These are phyloP conservation scores for Tinospora cordifolia DNA, from an alignment of 164 flowering plant genomes.

Conservation along the genomic window DNA sequence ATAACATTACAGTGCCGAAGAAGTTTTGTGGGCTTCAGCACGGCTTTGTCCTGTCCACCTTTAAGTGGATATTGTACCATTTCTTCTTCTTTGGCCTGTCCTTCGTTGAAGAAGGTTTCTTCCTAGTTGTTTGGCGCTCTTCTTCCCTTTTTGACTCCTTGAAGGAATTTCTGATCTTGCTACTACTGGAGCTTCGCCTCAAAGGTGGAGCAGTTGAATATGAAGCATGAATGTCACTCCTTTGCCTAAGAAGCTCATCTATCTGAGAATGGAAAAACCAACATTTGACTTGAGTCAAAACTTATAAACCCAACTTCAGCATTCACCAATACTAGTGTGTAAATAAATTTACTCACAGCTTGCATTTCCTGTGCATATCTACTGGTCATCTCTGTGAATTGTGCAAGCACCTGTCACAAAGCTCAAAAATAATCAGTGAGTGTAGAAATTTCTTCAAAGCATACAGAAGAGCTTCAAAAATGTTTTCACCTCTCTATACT, in stretches of 20 bases:
- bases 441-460: background rate
- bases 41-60: conserved; percentile 70
- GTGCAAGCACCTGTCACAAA: conserved; percentile 69
- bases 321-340: background rate
- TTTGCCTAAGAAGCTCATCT: conserved; percentile 76
- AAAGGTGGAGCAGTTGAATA: conserved; percentile 57
- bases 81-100: conserved; percentile 73
- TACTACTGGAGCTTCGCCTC: conserved; percentile 62
- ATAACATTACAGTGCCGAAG: background rate
- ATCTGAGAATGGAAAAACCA: conserved; percentile 39
- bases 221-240: conserved; percentile 73
- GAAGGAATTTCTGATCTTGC: conserved; percentile 41
- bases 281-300: background rate
- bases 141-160: conserved; percentile 48
- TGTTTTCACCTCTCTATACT: conserved; percentile 74
- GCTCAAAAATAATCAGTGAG: conserved; percentile 1
- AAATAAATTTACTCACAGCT: conserved; percentile 40
- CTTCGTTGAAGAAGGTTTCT: conserved; percentile 32
- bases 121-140: conserved; percentile 40
- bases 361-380: conserved; percentile 94
- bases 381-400: conserved; percentile 90
- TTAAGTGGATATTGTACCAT: conserved; percentile 79
- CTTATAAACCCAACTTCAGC: background rate
- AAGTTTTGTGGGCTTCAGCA: conserved; percentile 34
- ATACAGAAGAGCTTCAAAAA: background rate